Evolutionary conservation across 202 grass and related monocot species (phyloP).

Genomic region (Setaria italica): DNA sequence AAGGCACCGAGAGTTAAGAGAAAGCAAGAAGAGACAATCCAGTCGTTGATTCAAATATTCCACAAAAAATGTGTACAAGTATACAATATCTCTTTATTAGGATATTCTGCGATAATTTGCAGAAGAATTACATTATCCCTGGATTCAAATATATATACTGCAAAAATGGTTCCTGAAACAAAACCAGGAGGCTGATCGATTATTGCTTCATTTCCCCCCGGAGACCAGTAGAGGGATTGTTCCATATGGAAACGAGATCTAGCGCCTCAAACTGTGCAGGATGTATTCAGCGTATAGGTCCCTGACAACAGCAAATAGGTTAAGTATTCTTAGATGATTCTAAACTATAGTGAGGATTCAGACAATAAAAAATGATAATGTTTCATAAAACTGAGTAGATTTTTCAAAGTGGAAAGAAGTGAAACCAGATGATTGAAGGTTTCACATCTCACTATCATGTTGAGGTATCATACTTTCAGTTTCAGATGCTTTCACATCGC

Average conservation of each 20-base stretch:
- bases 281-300: conserved; percentile 83
- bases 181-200: conserved; percentile 15
- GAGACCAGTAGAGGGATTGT: neutral
- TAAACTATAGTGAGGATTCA: neutral
- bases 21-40: neutral
- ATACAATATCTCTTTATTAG: neutral
- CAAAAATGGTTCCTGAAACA: conserved; percentile 29
- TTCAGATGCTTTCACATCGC: neutral
- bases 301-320: conserved; percentile 45
- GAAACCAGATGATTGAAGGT: conserved; percentile 11
- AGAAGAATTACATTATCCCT: conserved; percentile 14
- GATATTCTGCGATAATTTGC: neutral
- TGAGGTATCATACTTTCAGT: neutral
- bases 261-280: conserved; percentile 69
- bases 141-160: conserved; percentile 28
- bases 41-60: neutral
- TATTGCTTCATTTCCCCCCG: neutral
- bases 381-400: neutral
- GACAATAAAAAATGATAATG: neutral
- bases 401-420: neutral
- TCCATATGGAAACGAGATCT: conserved; percentile 29
- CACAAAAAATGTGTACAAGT: neutral
- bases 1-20: neutral
- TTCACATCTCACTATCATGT: neutral
- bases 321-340: neutral